phyloP scores from a whole-genome alignment of 1,284 basidiomycete genomes.

The Trichosporon coremiiforme region DNA sequence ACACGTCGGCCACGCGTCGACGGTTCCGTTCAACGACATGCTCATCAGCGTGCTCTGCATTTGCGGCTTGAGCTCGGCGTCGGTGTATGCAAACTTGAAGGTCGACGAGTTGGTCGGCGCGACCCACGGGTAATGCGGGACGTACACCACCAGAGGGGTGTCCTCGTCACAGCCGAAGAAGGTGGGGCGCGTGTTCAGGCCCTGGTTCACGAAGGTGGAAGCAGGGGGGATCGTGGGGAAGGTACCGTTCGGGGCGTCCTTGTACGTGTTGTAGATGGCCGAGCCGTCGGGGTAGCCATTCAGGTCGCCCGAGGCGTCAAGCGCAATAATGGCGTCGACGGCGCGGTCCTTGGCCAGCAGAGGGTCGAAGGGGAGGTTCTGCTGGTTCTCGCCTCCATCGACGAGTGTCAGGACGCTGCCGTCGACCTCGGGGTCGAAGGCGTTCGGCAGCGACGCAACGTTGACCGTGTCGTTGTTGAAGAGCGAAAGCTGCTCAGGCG shows the following conservation, averaged over 20 bases:
- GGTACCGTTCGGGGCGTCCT: slow-evolving; percentile 33
- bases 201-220: slow-evolving; percentile 60
- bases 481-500: slow-evolving; percentile 40
- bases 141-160: slow-evolving; percentile 57
- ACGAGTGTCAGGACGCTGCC: slow-evolving; percentile 54
- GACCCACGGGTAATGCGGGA: slow-evolving; percentile 59
- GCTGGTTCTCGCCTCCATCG: slow-evolving; percentile 58
- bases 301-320: slow-evolving; percentile 60
- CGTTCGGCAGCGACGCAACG: slow-evolving; percentile 56
- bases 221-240: slow-evolving; percentile 57
- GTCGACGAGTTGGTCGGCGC: slow-evolving; percentile 53
- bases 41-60: slow-evolving; percentile 41
- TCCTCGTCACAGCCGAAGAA: slow-evolving; percentile 54
- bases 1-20: slow-evolving; percentile 52
- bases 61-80: slow-evolving; percentile 43
- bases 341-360: slow-evolving; percentile 58
- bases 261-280: slow-evolving; percentile 51
- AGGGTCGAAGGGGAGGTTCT: slow-evolving; percentile 60
- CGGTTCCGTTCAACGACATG: slow-evolving; percentile 46
- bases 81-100: slow-evolving; percentile 54
- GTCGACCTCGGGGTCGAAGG: slow-evolving; percentile 52
- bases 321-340: slow-evolving; percentile 60
- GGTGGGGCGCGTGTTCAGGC: slow-evolving; percentile 60
- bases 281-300: slow-evolving; percentile 60
- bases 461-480: slow-evolving; percentile 45